Evolutionary conservation across 257 asterid species (phyloP).

Genomic region (Petunia secreta): DNA sequence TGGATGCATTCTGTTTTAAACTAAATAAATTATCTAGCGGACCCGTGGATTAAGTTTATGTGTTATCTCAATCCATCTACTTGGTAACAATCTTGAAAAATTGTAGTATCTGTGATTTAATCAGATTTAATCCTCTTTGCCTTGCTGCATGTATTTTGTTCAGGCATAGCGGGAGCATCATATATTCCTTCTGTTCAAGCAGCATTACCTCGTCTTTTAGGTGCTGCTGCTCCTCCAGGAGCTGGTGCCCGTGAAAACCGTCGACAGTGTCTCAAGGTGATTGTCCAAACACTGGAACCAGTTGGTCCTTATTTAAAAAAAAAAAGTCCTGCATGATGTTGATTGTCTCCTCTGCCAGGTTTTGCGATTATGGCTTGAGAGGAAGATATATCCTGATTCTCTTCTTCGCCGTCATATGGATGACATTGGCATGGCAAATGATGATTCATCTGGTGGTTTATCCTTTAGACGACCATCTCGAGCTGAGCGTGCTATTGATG

Average conservation of each 20-base stretch:
- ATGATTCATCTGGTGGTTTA: conserved; percentile 67
- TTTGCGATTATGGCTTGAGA: conserved; percentile 94
- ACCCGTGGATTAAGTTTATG: neutral
- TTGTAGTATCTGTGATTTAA: conserved; percentile 8
- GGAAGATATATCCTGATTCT: conserved; percentile 86
- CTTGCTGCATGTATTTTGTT: conserved; percentile 35
- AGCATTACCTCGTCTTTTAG: conserved; percentile 82
- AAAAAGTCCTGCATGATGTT: conserved; percentile 4
- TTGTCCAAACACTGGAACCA: conserved; percentile 20
- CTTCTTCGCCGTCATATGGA: conserved; percentile 75
- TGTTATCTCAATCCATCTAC: conserved; percentile 17
- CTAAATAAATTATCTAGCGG: neutral
- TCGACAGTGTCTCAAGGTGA: conserved; percentile 94
- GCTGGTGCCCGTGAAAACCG: conserved; percentile 90
- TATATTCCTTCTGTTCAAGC: conserved; percentile 89
- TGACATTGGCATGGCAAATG: conserved; percentile 60
- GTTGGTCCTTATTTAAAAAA: neutral
- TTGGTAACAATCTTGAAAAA: conserved; percentile 2
- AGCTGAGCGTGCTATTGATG: conserved; percentile 90
- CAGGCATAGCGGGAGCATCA: conserved; percentile 93
- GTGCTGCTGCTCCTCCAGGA: conserved; percentile 93
- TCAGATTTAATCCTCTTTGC: conserved; percentile 14
- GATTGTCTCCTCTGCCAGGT: conserved; percentile 53
- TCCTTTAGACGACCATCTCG: conserved; percentile 87
- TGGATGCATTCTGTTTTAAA: neutral